Evolutionary conservation across 2,329 filamentous ascomycete species (phyloP).

Genomic region (Alternaria ethzedia): DNA sequence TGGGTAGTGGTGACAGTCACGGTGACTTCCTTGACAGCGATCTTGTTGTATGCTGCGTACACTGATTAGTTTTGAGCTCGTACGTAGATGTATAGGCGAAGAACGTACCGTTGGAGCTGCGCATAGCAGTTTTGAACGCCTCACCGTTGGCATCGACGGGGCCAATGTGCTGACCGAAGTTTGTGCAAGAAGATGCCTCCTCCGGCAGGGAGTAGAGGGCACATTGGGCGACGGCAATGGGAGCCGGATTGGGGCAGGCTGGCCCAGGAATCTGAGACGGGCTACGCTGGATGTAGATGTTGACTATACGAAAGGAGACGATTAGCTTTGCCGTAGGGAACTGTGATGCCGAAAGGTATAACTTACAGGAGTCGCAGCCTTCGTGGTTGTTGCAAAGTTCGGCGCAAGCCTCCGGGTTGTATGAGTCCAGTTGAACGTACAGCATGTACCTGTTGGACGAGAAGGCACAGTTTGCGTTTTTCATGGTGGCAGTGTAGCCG

Average conservation of each 20-base stretch:
- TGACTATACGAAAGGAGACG: slow-evolving; percentile 11
- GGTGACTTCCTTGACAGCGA: not conserved
- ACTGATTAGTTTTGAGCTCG: not conserved
- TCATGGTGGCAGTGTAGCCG: slow-evolving; percentile 6
- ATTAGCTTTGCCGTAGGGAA: not conserved
- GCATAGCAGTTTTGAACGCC: slow-evolving; percentile 13
- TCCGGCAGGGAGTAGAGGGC: slow-evolving; percentile 16
- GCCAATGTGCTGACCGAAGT: slow-evolving; percentile 14
- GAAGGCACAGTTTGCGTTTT: slow-evolving; percentile 10
- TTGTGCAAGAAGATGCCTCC: slow-evolving; percentile 2
- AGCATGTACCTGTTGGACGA: slow-evolving; percentile 9
- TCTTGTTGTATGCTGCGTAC: not conserved
- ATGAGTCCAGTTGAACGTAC: slow-evolving; percentile 2
- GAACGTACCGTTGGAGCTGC: slow-evolving; percentile 23
- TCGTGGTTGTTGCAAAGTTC: not conserved
- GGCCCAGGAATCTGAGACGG: slow-evolving; percentile 13
- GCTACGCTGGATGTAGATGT: slow-evolving; percentile 27
- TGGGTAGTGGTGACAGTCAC: not conserved
- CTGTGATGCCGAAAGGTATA: no score
- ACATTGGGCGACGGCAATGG: slow-evolving; percentile 17
- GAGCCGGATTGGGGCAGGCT: slow-evolving; percentile 22
- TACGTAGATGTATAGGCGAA: not conserved
- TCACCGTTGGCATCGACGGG: slow-evolving; percentile 14
- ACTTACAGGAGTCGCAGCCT: slow-evolving; percentile 15
- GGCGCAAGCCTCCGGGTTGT: slow-evolving; percentile 12